These are phyloP conservation scores for Juglanconis juglandina DNA, from an alignment of 2,329 filamentous ascomycete genomes.

Conservation along the genomic window DNA sequence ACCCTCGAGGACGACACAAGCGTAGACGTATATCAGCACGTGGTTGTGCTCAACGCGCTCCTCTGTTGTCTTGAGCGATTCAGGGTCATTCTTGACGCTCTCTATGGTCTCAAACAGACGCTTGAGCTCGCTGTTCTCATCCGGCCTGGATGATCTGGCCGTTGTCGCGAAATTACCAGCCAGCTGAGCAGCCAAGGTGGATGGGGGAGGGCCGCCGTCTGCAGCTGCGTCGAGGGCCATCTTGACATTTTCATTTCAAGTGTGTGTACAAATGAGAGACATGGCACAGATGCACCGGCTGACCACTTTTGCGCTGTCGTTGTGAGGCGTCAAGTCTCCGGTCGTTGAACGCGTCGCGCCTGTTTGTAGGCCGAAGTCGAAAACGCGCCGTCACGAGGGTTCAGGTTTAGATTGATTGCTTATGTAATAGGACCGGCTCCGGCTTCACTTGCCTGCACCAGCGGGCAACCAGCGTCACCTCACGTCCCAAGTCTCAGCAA, in stretches of 20 bases:
- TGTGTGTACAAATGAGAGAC: neutral
- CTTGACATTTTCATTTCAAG: constrained; percentile 5
- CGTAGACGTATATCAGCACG: constrained; percentile 79
- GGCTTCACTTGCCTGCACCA: neutral
- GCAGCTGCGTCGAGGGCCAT: constrained; percentile 16
- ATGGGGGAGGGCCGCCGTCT: constrained; percentile 54
- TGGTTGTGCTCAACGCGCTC: constrained; percentile 75
- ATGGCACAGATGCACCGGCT: neutral
- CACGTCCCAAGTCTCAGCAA: too few relatives aligned
- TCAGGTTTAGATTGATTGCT: neutral
- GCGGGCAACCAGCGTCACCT: too few relatives aligned
- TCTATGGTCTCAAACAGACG: constrained; percentile 61
- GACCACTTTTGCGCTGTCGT: neutral
- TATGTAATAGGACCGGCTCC: neutral
- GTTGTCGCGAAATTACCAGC: constrained; percentile 74
- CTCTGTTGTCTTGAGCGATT: constrained; percentile 56
- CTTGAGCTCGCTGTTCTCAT: constrained; percentile 71
- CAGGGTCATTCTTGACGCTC: constrained; percentile 48
- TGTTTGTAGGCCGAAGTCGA: neutral
- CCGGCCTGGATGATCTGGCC: constrained; percentile 56
- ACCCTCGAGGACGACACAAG: constrained; percentile 72
- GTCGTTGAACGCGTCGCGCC: constrained; percentile 13
- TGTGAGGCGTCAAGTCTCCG: neutral
- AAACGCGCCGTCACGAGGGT: constrained; percentile 9
- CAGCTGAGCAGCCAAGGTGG: constrained; percentile 82